Base-by-base conservation (phyloP, 2,329 filamentous ascomycete genomes). In the Arthroderma uncinatum region DNA sequence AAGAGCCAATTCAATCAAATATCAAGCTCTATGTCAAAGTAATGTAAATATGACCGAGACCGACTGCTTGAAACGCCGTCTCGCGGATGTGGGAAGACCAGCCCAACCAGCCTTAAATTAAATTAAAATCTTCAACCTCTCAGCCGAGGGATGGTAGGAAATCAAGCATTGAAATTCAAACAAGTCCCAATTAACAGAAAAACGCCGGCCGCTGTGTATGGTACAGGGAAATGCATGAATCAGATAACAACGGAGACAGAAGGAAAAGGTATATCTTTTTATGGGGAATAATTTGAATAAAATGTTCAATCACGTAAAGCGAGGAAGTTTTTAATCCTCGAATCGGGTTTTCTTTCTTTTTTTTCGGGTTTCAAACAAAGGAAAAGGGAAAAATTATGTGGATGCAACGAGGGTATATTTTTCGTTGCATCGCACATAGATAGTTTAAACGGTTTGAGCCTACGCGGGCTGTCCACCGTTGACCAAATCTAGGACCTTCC, bases 401-500 rank as follows among this genome's bases (percentile, higher is more conserved):
- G 14, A 30, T 30, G 25, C 25, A 52, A 30, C 28, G n/a, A 19
- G 50, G 50, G 30, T 36, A 53, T 23, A 34, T 53, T 4, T 53
- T 53, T 23, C n/a, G 44, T 48, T 30, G 44, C 10, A 48, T 48
- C 39, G 4, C 39, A 42, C 39, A 42, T 19, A 19, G 39, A 5
- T 42, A 19, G 39, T 23, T 16, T 42, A 12, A 8, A n/a, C n/a
- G 10, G 23, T 14, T 12, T 28, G 25, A 6, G 44, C 50, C 50
- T 53, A 39, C 23, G 30, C 19, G 14, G 67, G 55, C 47, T 63
- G 61, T 33, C 62, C 64, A 54, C 66, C 63, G 50, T 85, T 85
- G 39, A 98, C 83, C 56, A 98, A 81, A 73, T 96, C 93, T 42
- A 93, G 79, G 60, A 97, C 91, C 79, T 96, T 97, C 74, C 87